Evolutionary conservation across 2,329 filamentous ascomycete genomes (phyloP), one percentile per base, ranked within the genome.

Genomic region (Apiospora pterosperma): DNA sequence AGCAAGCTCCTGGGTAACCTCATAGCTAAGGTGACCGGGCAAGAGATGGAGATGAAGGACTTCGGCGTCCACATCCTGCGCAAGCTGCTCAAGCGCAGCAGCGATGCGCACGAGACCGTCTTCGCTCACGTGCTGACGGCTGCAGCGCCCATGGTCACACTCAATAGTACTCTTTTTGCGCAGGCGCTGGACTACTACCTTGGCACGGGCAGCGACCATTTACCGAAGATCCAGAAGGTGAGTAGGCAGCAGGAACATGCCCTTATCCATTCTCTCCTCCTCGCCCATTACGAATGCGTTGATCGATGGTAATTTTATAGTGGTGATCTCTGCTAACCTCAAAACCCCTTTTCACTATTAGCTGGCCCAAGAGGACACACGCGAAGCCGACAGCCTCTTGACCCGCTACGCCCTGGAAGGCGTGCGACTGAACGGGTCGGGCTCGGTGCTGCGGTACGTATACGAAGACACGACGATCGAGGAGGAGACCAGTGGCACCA

Each of bases 401-500:
- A 58, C 59, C 42, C 64, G 58, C 39, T 66, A 66, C n/a, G 59
- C 59, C 34, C 25, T 66, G 1, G 64, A 66, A 34, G 64, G 61
- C 36, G 34, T 63, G 6, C 61, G 55, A 14, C 55, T 61, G 2
- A 61, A 61, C 58, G 60, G 63, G 8, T 55, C 44, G n/a, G 41
- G 58, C 59, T 10, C 48, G 28, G 58, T 61, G 12, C 58, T 25
- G 12, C 55, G 55, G 16, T 21, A 34, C 59, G 59, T 48, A 5
- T 41, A 38, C 41, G 7, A 14, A 3, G 62, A 64, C 64, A 36
- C 82, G 21, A 69, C 73, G 12, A 67, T 84, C 63, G 65, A 74
- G 7, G 74, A 79, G 5, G 83, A 81, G 5, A 79, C 84, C 67
- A 80, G 79, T 58, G 48, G 48, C 28, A 28, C 34, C 28, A 48